phyloP scores from a whole-genome alignment of 129 eudicot genomes.

The Lactuca sativa region DNA sequence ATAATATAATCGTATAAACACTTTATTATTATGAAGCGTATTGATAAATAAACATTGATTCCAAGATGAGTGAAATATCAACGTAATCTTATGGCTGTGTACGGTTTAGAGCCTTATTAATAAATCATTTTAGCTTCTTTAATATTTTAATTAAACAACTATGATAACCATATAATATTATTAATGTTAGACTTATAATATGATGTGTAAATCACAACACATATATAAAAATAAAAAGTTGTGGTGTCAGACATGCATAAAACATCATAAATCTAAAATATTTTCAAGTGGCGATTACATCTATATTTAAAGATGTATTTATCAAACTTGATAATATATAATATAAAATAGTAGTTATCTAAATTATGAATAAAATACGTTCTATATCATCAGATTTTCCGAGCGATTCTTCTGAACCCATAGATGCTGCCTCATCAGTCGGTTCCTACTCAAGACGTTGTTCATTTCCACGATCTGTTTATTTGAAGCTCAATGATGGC shows the following conservation, averaged over 20 bases:
- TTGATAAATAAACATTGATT: neutral
- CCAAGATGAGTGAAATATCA: neutral
- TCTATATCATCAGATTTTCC: neutral
- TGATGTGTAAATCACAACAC: slow-evolving; percentile 32
- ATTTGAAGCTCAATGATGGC: no score
- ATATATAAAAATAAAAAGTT: neutral
- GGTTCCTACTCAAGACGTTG: no score
- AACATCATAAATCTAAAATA: slow-evolving; percentile 2
- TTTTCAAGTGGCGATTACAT: slow-evolving; percentile 17
- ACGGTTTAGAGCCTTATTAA: neutral
- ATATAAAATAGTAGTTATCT: neutral
- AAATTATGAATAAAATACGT: no score
- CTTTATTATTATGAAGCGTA: neutral
- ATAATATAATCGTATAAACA: neutral
- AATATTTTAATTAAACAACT: no score
- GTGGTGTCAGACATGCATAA: slow-evolving; percentile 30
- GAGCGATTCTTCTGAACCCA: neutral
- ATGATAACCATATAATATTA: no score
- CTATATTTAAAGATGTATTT: slow-evolving; percentile 4
- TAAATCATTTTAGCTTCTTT: no score
- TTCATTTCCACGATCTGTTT: no score
- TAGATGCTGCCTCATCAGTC: no score
- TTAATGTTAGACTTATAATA: neutral
- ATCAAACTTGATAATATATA: neutral
- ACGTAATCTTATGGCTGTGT: no score